These are phyloP conservation scores for Candida tropicalis DNA, from an alignment of 1,139 yeast genomes.

Conservation along the genomic window DNA sequence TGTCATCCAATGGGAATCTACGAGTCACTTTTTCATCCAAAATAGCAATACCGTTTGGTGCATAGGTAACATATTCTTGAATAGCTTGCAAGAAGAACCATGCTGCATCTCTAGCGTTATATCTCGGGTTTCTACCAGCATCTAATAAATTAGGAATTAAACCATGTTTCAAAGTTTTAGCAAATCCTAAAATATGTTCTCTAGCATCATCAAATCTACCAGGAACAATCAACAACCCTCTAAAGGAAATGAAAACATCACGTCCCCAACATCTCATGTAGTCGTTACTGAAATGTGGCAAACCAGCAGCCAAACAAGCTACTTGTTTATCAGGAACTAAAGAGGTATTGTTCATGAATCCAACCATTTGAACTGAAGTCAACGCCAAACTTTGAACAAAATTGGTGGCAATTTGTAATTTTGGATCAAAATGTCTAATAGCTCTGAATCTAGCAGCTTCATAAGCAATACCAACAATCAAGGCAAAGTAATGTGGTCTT, in stretches of 20 bases:
- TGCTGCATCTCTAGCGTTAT: constrained; percentile 95
- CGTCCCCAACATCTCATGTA: constrained; percentile 99
- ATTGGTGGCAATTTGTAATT: constrained; percentile 61
- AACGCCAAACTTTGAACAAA: constrained; percentile 81
- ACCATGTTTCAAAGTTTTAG: constrained; percentile 91
- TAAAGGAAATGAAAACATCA: constrained; percentile 84
- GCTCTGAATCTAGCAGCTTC: constrained; percentile 77
- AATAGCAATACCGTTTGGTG: constrained; percentile 68
- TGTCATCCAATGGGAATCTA: constrained; percentile 89
- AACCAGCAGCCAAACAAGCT: constrained; percentile 91
- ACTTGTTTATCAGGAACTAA: constrained; percentile 63
- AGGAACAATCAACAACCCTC: constrained; percentile 80
- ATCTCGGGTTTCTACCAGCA: constrained; percentile 91
- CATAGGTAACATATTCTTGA: constrained; percentile 75
- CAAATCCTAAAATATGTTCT: constrained; percentile 82
- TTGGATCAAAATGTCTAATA: constrained; percentile 54
- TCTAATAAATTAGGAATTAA: constrained; percentile 90
- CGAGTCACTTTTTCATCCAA: constrained; percentile 74
- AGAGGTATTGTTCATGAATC: constrained; percentile 73
- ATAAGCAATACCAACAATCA: constrained; percentile 78
- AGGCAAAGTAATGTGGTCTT: constrained; percentile 84
- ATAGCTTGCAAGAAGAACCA: constrained; percentile 91
- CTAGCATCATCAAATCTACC: constrained; percentile 81
- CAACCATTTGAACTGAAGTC: constrained; percentile 88
- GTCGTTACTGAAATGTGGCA: constrained; percentile 88